These are phyloP conservation scores for Ogataea trehalophila DNA, from an alignment of 805 yeast genomes.

Conservation along the genomic window DNA sequence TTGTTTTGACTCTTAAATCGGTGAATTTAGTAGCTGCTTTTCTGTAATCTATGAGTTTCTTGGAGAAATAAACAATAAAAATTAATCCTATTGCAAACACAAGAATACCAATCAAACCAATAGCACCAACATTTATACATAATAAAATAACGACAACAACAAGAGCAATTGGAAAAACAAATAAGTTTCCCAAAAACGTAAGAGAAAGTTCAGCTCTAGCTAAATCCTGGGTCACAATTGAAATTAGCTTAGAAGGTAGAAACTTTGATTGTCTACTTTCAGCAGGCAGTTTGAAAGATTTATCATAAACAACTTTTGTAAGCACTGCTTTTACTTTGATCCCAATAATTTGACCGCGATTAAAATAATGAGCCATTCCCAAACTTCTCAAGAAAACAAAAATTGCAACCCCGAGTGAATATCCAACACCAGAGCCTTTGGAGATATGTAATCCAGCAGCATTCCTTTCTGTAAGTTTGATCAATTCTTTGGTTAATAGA, in stretches of 20 bases:
- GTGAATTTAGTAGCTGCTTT: conserved; percentile 53
- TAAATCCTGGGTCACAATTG: conserved; percentile 74
- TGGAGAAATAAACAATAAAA: conserved; percentile 41
- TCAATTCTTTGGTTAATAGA: conserved; percentile 56
- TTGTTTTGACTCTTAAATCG: conserved; percentile 67
- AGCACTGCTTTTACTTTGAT: conserved; percentile 63
- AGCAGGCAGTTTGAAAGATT: conserved; percentile 56
- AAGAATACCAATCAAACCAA: conserved; percentile 72
- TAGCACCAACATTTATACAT: conserved; percentile 60
- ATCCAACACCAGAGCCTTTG: conserved; percentile 66
- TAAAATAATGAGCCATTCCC: conserved; percentile 56
- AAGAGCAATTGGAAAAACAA: conserved; percentile 59
- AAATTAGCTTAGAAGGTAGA: conserved; percentile 67
- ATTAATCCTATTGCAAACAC: conserved; percentile 46
- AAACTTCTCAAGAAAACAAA: conserved; percentile 48
- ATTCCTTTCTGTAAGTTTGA: conserved; percentile 52
- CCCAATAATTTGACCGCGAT: conserved; percentile 55
- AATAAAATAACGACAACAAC: conserved; percentile 58
- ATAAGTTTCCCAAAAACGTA: conserved; percentile 57
- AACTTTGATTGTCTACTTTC: conserved; percentile 49
- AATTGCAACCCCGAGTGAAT: conserved; percentile 60
- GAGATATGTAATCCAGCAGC: conserved; percentile 36
- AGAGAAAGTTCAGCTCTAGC: conserved; percentile 71
- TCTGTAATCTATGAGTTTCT: conserved; percentile 48
- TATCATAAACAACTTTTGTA: conserved; percentile 61